Evolutionary conservation across 306 rosid genomes (phyloP).

Genomic region (Urtica urens): DNA sequence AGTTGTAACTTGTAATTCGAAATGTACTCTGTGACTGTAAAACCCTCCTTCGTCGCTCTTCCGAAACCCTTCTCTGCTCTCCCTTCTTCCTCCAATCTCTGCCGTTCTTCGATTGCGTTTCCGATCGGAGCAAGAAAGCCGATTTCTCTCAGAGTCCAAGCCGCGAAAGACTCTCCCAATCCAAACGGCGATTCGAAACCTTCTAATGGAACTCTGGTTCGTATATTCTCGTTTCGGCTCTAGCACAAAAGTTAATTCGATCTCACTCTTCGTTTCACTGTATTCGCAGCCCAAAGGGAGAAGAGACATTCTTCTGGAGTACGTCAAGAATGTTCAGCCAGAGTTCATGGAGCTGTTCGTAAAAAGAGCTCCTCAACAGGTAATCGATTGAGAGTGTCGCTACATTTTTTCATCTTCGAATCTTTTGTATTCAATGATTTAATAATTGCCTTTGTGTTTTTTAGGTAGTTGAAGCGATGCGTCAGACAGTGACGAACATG

Average conservation of each 20-base stretch:
- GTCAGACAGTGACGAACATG: constrained; percentile 96
- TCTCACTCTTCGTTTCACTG: not conserved
- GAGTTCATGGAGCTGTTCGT: constrained; percentile 97
- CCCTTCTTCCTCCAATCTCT: not conserved
- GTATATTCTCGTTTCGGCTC: not conserved
- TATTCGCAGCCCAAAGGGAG: constrained; percentile 62
- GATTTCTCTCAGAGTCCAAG: constrained; percentile 23
- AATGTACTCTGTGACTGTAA: constrained; percentile 34
- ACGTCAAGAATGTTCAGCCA: constrained; percentile 89
- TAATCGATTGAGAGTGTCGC: no score
- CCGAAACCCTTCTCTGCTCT: constrained; percentile 14
- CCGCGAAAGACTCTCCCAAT: constrained; percentile 33
- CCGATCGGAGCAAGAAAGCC: constrained; percentile 15
- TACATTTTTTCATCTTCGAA: not conserved
- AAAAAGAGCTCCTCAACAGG: constrained; percentile 93
- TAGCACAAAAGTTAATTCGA: no score
- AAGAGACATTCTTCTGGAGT: constrained; percentile 87
- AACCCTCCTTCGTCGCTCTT: constrained; percentile 17
- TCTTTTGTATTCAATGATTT: not conserved
- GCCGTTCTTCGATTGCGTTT: constrained; percentile 18
- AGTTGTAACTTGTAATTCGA: constrained; percentile 1
- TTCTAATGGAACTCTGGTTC: constrained; percentile 34
- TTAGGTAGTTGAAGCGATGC: constrained; percentile 97
- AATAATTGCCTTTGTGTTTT: constrained; percentile 8
- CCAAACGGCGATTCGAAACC: constrained; percentile 35